phyloP scores from a whole-genome alignment of 768 basidiomycete species.

The Trichaptum fuscoviolaceum region DNA sequence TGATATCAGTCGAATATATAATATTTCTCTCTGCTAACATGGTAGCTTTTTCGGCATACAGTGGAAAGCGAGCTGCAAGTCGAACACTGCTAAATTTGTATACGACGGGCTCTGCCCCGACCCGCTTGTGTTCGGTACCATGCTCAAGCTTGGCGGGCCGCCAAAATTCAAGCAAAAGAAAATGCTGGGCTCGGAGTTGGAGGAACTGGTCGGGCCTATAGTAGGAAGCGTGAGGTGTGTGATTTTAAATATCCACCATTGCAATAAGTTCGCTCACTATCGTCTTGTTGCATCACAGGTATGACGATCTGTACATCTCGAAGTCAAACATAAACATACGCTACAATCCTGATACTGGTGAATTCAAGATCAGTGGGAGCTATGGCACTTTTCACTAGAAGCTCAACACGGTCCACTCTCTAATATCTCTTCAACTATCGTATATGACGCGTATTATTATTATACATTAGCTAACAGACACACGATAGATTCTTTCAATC shows the following conservation, averaged over 20 bases:
- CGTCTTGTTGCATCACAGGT: conserved; percentile 24
- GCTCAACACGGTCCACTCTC: neutral
- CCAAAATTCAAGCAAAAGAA: conserved; percentile 49
- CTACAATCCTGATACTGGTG: conserved; percentile 41
- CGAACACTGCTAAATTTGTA: conserved; percentile 39
- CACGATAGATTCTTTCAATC: no score
- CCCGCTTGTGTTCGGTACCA: conserved; percentile 40
- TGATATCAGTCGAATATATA: conserved; percentile 8
- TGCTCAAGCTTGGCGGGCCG: conserved; percentile 38
- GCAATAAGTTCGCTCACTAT: neutral
- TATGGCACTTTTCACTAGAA: conserved; percentile 27
- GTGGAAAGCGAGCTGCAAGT: conserved; percentile 50
- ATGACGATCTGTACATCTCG: conserved; percentile 33
- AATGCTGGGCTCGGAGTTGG: conserved; percentile 30
- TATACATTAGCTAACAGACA: no score
- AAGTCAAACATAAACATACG: conserved; percentile 39
- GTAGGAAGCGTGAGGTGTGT: conserved; percentile 32
- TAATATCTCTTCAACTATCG: no score
- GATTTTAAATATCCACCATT: neutral
- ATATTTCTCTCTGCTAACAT: neutral
- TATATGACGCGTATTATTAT: no score
- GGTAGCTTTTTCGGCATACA: conserved; percentile 16
- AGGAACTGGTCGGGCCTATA: conserved; percentile 29
- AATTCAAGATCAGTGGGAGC: conserved; percentile 52
- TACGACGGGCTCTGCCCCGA: conserved; percentile 50